Evolutionary conservation across 306 rosid species (phyloP).

Genomic region (Erythrophleum fordii): DNA sequence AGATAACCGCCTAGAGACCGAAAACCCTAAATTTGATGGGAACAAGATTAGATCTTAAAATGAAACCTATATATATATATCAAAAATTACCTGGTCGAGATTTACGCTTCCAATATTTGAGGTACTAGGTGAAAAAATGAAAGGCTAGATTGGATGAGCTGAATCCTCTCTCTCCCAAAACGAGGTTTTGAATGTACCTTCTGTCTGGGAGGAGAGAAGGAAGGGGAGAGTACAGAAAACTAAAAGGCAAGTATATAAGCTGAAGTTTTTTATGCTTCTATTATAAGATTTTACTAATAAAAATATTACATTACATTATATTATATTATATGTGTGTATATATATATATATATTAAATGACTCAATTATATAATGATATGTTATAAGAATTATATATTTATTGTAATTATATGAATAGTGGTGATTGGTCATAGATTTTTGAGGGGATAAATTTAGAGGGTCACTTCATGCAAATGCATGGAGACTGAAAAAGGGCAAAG

Average conservation of each 20-base stretch:
- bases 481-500: too few relatives aligned
- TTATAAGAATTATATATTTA: too few relatives aligned
- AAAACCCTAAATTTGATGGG: not conserved
- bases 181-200: not conserved
- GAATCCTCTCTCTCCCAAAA: slow-evolving; percentile 23
- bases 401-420: too few relatives aligned
- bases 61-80: not conserved
- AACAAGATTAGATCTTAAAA: not conserved
- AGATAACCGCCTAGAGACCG: not conserved
- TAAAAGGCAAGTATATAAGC: not conserved
- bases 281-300: too few relatives aligned
- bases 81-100: slow-evolving; percentile 49
- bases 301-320: too few relatives aligned
- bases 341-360: too few relatives aligned
- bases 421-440: too few relatives aligned
- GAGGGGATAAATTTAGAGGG: too few relatives aligned
- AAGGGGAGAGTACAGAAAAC: not conserved
- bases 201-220: slow-evolving; percentile 25
- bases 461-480: too few relatives aligned
- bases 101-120: slow-evolving; percentile 38
- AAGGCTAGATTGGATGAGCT: slow-evolving; percentile 41
- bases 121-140: not conserved
- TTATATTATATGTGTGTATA: too few relatives aligned
- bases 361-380: too few relatives aligned
- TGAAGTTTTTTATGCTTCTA: too few relatives aligned